Evolutionary conservation across 2,329 filamentous ascomycete species (phyloP).

Genomic region (Leptodontidium sp.): DNA sequence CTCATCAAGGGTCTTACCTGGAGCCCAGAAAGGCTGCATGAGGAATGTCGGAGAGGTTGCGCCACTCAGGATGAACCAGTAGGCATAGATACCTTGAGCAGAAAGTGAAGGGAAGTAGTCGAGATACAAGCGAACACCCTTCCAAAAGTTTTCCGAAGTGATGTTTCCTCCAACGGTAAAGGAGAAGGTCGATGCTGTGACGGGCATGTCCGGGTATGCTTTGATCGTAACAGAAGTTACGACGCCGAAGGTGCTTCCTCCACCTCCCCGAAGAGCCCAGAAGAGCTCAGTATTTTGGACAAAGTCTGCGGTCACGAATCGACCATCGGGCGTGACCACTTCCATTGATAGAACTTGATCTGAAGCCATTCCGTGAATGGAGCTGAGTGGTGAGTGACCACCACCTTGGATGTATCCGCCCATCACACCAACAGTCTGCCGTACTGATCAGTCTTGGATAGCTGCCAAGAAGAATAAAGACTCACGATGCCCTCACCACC

Average conservation of each 20-base stretch:
- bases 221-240: conserved; percentile 60
- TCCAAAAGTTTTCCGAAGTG: conserved; percentile 57
- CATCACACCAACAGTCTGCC: conserved; percentile 58
- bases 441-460: conserved; percentile 40
- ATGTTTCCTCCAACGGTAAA: conserved; percentile 55
- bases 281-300: conserved; percentile 64
- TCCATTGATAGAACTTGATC: conserved; percentile 68
- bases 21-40: conserved; percentile 46
- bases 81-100: conserved; percentile 44
- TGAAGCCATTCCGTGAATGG: conserved; percentile 63
- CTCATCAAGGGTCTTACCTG: conserved; percentile 43
- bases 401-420: conserved; percentile 66
- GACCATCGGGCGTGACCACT: conserved; percentile 60
- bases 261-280: conserved; percentile 68
- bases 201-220: conserved; percentile 54
- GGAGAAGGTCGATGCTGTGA: conserved; percentile 52
- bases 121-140: conserved; percentile 60
- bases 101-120: conserved; percentile 52
- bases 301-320: conserved; percentile 58
- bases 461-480: neutral
- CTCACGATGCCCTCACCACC: conserved; percentile 54
- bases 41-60: conserved; percentile 47
- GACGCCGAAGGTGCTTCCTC: conserved; percentile 64
- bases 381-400: conserved; percentile 63
- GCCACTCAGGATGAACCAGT: conserved; percentile 44